Percentiles rank a stretch among this genome's conserved stretches.
Evolutionary conservation across 1,284 basidiomycete species (phyloP).

Genomic region (Exsudoporus floridanus): DNA sequence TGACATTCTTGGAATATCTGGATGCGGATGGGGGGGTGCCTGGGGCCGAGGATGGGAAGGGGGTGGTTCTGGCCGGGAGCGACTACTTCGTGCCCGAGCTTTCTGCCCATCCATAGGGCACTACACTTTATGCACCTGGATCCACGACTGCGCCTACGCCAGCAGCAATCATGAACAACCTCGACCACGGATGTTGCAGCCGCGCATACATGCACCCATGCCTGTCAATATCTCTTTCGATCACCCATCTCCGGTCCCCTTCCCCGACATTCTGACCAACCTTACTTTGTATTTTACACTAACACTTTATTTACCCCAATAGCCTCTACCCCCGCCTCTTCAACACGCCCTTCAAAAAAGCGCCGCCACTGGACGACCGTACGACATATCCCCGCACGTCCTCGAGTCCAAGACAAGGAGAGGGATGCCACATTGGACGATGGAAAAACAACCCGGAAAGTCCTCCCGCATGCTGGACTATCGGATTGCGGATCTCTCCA

Average conservation of each 20-base stretch:
- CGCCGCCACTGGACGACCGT: constrained; percentile 44
- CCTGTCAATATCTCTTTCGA: constrained; percentile 16
- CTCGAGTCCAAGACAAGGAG: constrained; percentile 53
- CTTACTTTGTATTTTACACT: no score
- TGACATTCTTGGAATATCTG: constrained; percentile 51
- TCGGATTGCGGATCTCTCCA: constrained; percentile 64
- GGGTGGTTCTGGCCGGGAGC: no score
- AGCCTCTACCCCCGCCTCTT: constrained; percentile 1
- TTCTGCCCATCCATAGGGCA: constrained; percentile 52
- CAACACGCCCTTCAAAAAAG: constrained; percentile 13
- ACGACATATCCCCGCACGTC: constrained; percentile 41
- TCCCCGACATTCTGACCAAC: constrained; percentile 2
- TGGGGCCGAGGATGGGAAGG: constrained; percentile 69
- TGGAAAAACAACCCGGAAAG: constrained; percentile 39
- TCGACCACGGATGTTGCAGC: neutral
- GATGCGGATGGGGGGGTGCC: constrained; percentile 70
- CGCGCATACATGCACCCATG: constrained; percentile 2
- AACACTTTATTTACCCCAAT: neutral
- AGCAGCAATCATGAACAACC: neutral
- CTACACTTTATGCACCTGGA: constrained; percentile 54
- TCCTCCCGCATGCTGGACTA: constrained; percentile 50
- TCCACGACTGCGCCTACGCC: constrained; percentile 9
- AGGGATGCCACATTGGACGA: constrained; percentile 42
- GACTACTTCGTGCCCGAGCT: constrained; percentile 63
- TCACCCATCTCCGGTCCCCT: constrained; percentile 16